Base-by-base conservation (phyloP, 2,329 filamentous ascomycete genomes). In the Penicillium sp. region DNA sequence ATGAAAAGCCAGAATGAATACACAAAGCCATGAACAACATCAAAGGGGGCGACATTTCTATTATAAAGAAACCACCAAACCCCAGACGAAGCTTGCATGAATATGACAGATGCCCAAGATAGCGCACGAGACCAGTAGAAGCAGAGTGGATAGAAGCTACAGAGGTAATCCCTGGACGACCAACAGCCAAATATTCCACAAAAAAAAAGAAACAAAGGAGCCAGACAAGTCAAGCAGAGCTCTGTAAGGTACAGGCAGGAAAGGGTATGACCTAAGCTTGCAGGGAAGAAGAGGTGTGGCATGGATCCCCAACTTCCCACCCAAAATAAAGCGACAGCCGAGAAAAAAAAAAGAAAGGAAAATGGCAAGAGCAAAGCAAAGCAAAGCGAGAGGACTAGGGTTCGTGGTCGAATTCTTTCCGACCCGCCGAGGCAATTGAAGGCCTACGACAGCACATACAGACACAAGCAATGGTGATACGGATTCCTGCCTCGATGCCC, bases 111-210 rank as follows among this genome's bases (percentile, higher is more conserved):
- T 62, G 65, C 69, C 68, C 66, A 69, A 69, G 62, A 35, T 59
- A 62, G 65, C 68, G 71, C 70, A 73, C 67, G 69, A 69, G 67
- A 72, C 69, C 70, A 73, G 65, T 67, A 61, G 66, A 71, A 70
- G 72, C 61, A 60, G 61, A 65, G 64, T 57, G 61, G 65, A 49
- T 60, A 61, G 60, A 66, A 59, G 63, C 59, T 66, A 65, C 58
- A 65, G 66, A 72, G 61, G 65, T 59, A 60, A 72, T 69, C 68
- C 70, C 65, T 69, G 70, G 61, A 65, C 54, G 59, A 59, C 45
- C 37, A 66, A 66, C 67, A 68, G 68, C 63, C 65, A 67, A 67
- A 68, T 65, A 70, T 71, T 65, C 59, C 66, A 70, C 68, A 68
- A 63, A 58, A 68, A 65, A 67, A 69, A 70, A 59, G 67, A 70